Base-by-base conservation (phyloP, 2,329 filamentous ascomycete genomes). In the Bisporella sp. region DNA sequence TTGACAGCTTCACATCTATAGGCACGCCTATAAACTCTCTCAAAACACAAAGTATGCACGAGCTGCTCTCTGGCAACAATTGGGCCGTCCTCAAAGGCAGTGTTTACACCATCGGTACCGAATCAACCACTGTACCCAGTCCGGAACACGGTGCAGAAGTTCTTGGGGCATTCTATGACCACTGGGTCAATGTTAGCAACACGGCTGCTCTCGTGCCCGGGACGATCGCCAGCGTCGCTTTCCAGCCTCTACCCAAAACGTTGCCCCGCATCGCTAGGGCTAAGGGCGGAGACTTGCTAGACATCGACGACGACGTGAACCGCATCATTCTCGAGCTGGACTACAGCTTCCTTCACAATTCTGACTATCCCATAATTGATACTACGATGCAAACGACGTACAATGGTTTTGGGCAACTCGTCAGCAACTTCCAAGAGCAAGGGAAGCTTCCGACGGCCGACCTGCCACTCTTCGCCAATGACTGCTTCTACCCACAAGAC, bases 1-100 rank as follows among this genome's bases (percentile, higher is more conserved):
- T 47, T 29, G 74, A 69, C 4, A 73, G 74, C 50, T 85, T 85
- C 62, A 73, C 74, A 21, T 21, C 21, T 2, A 39, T 39, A 9
- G 35, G 35, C n/a, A 47, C 50, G 7, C 41, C 13, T 11, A 21
- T 53, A 35, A 53, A 47, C 39, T 47, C 51, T 13, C 32, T 28
- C 11, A 37, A 30, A 31, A 47, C 35, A 32, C 44, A 40, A 50
- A 37, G 29, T 51, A 42, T 32, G 21, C 47, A 50, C 9, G 43
- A 50, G 4, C 40, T 50, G 29, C 43, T 51, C 6, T 45, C 45
- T 32, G 39, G 33, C 5, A 41, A 53, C 33, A 40, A 50, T 46
- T 32, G 21, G 8, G 28, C 43, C 6, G 45, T 45, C 9, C 47
- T 40, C 21, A 21, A 43, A 31, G 43, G 45, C 11, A 31, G 47